phyloP scores from a whole-genome alignment of 371 early-diverging fungal species.

The Encephalitozoon intestinalis region DNA sequence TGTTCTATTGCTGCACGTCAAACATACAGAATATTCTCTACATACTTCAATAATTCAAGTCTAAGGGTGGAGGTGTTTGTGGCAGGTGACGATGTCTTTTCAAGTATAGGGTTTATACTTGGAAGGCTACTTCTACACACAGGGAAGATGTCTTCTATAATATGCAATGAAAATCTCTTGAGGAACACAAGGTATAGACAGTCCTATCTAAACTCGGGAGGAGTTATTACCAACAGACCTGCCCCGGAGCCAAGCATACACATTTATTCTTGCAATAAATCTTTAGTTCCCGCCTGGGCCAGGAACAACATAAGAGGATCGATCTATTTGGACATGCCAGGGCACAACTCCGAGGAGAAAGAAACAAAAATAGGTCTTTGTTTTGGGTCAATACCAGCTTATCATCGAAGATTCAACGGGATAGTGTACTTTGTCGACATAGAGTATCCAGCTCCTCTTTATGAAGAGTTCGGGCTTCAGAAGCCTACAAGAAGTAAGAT shows the following conservation, averaged over 20 bases:
- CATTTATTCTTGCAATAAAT: neutral
- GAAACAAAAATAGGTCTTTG: neutral
- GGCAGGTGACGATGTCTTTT: neutral
- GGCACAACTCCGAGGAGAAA: neutral
- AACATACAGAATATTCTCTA: neutral
- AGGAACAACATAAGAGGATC: neutral
- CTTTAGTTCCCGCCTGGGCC: neutral
- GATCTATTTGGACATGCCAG: neutral
- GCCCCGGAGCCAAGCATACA: neutral
- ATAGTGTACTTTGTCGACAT: neutral
- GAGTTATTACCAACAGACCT: neutral
- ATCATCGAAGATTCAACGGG: neutral
- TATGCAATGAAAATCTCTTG: neutral
- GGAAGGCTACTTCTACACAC: neutral
- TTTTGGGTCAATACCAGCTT: neutral
- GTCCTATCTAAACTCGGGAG: neutral
- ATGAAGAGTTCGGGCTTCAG: neutral
- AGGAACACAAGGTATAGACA: neutral
- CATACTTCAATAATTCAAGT: neutral
- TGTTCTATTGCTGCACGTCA: slow-evolving; percentile 1
- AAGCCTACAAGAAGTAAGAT: neutral
- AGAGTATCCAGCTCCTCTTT: neutral
- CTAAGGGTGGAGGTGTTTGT: neutral
- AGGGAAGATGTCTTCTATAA: neutral
- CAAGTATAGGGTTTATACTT: slow-evolving; percentile 4